Evolutionary conservation across 179 eudicot species (phyloP).

Genomic region (Carnegiea gigantea): DNA sequence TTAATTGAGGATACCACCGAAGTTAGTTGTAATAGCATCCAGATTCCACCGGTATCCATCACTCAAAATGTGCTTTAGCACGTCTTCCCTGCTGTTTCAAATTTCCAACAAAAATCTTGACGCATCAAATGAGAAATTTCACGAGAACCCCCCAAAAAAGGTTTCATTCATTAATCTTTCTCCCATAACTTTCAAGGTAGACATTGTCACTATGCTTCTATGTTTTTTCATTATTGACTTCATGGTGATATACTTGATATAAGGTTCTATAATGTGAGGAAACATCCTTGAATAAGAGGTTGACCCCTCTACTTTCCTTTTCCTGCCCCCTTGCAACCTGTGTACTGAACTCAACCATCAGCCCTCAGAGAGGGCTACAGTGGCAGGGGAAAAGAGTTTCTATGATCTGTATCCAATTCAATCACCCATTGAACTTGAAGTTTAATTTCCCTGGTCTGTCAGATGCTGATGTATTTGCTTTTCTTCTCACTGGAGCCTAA

Average conservation of each 20-base stretch:
- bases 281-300: neutral
- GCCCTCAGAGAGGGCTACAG: too few relatives aligned
- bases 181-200: neutral
- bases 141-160: neutral
- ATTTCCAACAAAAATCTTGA: neutral
- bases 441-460: neutral
- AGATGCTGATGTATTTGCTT: conserved; percentile 1
- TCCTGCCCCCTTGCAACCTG: too few relatives aligned
- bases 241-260: conserved; percentile 6
- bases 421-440: neutral
- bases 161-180: neutral
- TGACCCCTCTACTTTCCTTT: neutral
- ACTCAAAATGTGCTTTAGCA: too few relatives aligned
- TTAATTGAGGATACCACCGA: neutral
- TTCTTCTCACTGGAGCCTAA: conserved; percentile 5
- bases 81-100: too few relatives aligned
- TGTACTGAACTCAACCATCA: too few relatives aligned
- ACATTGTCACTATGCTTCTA: neutral
- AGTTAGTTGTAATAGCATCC: too few relatives aligned
- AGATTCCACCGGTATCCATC: too few relatives aligned
- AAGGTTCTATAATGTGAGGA: neutral
- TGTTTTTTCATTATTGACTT: neutral
- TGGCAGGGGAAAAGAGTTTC: neutral
- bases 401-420: neutral
- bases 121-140: neutral